phyloP scores from a whole-genome alignment of 441 rosid species.

The Eutrema salsugineum region DNA sequence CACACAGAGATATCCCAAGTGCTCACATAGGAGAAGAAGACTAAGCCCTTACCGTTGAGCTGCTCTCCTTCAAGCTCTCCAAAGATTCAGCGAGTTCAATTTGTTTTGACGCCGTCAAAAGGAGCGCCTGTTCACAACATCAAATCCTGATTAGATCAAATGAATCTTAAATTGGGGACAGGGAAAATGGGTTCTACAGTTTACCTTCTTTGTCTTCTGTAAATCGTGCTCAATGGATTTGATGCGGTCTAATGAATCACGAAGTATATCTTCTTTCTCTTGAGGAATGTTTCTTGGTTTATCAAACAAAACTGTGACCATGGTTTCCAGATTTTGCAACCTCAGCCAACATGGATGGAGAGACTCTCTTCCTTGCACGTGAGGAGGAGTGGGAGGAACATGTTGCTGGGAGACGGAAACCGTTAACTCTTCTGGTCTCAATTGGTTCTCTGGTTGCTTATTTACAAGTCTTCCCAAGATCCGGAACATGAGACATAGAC shows the following conservation, averaged over 20 bases:
- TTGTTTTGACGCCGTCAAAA: constrained; percentile 92
- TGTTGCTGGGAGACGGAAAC: constrained; percentile 39
- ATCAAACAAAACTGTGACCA: constrained; percentile 65
- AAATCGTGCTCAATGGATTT: constrained; percentile 82
- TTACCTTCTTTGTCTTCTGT: constrained; percentile 81
- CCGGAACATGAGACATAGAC: constrained; percentile 45
- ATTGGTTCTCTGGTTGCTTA: constrained; percentile 42
- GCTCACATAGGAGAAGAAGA: not conserved
- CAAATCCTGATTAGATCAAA: not conserved
- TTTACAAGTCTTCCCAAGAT: constrained; percentile 41
- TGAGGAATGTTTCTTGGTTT: constrained; percentile 77
- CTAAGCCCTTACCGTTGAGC: constrained; percentile 53
- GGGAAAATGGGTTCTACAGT: not conserved
- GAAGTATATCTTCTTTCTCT: constrained; percentile 88
- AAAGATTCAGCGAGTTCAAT: constrained; percentile 83
- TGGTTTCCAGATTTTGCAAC: constrained; percentile 69
- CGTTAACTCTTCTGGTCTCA: constrained; percentile 31
- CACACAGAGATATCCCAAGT: not conserved
- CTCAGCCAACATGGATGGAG: constrained; percentile 85
- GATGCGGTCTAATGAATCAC: constrained; percentile 76
- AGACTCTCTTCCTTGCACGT: constrained; percentile 42
- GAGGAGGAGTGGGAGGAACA: constrained; percentile 26
- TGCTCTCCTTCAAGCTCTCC: constrained; percentile 58
- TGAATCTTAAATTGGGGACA: not conserved
- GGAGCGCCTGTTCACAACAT: constrained; percentile 58